A percentile compares a stretch with the other conserved stretches of the same genome.
Conservation (phyloP, 2,329 filamentous ascomycete species). For the Monosporascus cannonballus region DNA sequence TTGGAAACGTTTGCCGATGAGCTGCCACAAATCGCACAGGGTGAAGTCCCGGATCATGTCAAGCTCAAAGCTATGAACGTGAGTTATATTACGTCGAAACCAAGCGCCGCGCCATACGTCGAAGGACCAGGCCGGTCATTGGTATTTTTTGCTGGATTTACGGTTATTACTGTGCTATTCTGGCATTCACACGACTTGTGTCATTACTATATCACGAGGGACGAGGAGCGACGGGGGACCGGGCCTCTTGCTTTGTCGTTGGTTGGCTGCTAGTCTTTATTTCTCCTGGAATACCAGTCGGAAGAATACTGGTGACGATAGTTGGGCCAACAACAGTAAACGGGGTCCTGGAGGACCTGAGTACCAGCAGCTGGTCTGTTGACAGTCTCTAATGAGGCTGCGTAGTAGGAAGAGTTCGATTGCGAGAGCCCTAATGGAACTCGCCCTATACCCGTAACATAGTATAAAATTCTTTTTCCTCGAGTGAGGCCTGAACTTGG, state of each 20-base stretch:
- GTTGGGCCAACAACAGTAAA: not conserved
- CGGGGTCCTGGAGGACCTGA: not conserved
- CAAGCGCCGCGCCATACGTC: slow-evolving; percentile 3
- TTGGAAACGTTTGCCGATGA: slow-evolving; percentile 44
- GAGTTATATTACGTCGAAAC: slow-evolving; percentile 27
- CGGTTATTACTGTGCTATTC: not conserved
- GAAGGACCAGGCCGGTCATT: not conserved
- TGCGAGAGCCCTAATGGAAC: not conserved
- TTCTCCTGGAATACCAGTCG: no score
- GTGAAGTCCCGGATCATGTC: slow-evolving; percentile 30
- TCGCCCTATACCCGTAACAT: not conserved
- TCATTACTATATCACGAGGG: not conserved
- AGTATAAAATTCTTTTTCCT: no score
- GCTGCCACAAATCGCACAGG: slow-evolving; percentile 39
- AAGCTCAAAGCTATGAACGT: slow-evolving; percentile 27
- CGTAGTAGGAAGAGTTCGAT: no score
- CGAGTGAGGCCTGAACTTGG: no score
- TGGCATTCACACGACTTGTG: not conserved
- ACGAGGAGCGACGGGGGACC: not conserved
- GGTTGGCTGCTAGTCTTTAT: not conserved
- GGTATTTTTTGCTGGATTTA: not conserved
- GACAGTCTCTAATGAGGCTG: not conserved
- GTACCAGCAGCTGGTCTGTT: not conserved
- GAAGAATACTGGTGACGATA: not conserved
- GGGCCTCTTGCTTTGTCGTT: not conserved